These are phyloP conservation scores for Fraxinus sp. DNA, from an alignment of 305 asterid species.

Conservation along the genomic window DNA sequence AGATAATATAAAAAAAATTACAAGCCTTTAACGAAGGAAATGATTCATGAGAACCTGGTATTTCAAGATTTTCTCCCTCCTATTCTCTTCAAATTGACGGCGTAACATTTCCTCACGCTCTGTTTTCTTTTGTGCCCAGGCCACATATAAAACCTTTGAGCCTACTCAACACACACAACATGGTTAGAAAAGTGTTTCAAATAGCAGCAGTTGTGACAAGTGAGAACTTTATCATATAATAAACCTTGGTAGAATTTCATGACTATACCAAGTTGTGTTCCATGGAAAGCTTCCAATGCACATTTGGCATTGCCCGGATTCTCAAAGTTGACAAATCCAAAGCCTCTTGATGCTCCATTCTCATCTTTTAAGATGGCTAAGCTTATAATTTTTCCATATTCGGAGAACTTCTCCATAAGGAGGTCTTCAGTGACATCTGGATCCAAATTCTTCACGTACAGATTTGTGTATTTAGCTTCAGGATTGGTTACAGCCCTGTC, in stretches of 20 bases:
- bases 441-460: slow-evolving; percentile 78
- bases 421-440: slow-evolving; percentile 56
- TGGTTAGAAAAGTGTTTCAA: slow-evolving; percentile 10
- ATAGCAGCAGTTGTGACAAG: background rate
- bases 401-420: slow-evolving; percentile 64
- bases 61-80: slow-evolving; percentile 58
- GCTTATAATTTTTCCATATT: slow-evolving; percentile 64
- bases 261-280: slow-evolving; percentile 62
- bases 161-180: slow-evolving; percentile 39
- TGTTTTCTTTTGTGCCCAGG: slow-evolving; percentile 81
- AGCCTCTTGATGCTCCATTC: slow-evolving; percentile 70
- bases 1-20: slow-evolving; percentile 5
- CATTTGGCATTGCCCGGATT: slow-evolving; percentile 70
- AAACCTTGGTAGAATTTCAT: slow-evolving; percentile 14
- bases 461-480: slow-evolving; percentile 70
- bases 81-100: slow-evolving; percentile 72
- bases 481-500: slow-evolving; percentile 49
- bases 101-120: slow-evolving; percentile 69
- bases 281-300: slow-evolving; percentile 71
- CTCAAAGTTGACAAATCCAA: slow-evolving; percentile 89
- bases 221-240: slow-evolving; percentile 1
- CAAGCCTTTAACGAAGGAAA: slow-evolving; percentile 12
- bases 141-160: slow-evolving; percentile 69
- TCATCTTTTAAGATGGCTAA: slow-evolving; percentile 65
- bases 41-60: slow-evolving; percentile 49